These are phyloP conservation scores for Hypoxylon sp. DNA, from an alignment of 2,329 filamentous ascomycete species.

Conservation along the genomic window DNA sequence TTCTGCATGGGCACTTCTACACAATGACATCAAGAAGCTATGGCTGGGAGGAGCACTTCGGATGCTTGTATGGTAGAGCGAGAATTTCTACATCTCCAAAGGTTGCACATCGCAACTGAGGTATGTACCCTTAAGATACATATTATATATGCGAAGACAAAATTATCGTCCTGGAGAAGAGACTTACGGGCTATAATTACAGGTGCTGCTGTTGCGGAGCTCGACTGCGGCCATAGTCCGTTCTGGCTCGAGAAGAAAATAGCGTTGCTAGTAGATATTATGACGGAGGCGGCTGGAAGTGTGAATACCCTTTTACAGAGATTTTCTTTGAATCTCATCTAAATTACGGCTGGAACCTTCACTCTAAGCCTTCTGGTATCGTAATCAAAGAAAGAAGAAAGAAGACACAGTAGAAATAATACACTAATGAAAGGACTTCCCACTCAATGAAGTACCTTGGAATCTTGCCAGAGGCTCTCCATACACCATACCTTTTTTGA, in stretches of 20 bases:
- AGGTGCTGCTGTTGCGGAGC: constrained; percentile 16
- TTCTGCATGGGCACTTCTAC: constrained; percentile 9
- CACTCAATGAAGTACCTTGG: too few species aligned
- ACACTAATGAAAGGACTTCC: neutral
- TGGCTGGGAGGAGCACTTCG: constrained; percentile 18
- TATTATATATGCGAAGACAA: constrained; percentile 22
- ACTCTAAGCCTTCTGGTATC: too few species aligned
- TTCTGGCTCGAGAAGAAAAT: constrained; percentile 29
- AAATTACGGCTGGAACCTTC: neutral
- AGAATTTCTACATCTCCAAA: neutral
- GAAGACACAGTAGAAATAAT: neutral
- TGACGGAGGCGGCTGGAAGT: constrained; percentile 8
- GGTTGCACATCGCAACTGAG: neutral
- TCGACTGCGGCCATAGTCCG: constrained; percentile 31
- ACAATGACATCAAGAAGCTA: constrained; percentile 15
- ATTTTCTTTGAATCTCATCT: neutral
- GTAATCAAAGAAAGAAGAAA: neutral
- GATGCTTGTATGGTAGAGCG: constrained; percentile 22
- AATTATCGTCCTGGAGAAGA: constrained; percentile 15
- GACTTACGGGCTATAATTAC: constrained; percentile 15
- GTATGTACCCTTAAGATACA: constrained; percentile 15
- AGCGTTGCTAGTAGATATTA: constrained; percentile 23
- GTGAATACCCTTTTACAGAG: neutral
- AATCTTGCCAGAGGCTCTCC: too few species aligned
- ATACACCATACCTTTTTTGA: too few species aligned